Percentiles rank a stretch among this genome's conserved stretches.
Conservation (phyloP, 331 rosid genomes). For the Malus hybrid region DNA sequence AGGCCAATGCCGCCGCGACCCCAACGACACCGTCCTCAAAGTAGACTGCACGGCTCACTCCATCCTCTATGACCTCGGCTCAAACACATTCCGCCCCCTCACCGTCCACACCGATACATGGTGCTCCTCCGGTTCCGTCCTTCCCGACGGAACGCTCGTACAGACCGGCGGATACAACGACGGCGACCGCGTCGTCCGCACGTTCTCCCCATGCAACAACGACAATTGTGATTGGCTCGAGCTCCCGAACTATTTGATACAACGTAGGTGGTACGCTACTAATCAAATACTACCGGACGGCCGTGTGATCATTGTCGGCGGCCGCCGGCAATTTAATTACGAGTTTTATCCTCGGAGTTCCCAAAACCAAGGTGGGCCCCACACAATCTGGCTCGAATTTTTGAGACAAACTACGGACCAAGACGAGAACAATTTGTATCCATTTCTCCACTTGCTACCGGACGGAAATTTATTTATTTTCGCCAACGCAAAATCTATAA, state of each 20-base stretch:
- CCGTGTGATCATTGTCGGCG: slow-evolving; percentile 49
- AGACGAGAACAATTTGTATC: slow-evolving; percentile 59
- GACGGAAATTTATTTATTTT: slow-evolving; percentile 70
- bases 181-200: slow-evolving; percentile 40
- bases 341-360: slow-evolving; percentile 45
- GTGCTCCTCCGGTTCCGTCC: slow-evolving; percentile 73
- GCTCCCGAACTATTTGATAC: slow-evolving; percentile 25
- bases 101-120: slow-evolving; percentile 56
- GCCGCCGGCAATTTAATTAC: slow-evolving; percentile 60
- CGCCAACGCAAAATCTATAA: slow-evolving; percentile 49
- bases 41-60: slow-evolving; percentile 77
- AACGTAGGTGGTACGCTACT: slow-evolving; percentile 68
- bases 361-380: background rate
- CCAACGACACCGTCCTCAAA: slow-evolving; percentile 24
- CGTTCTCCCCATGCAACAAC: slow-evolving; percentile 48
- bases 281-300: slow-evolving; percentile 64
- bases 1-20: slow-evolving; percentile 41
- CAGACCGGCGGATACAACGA: slow-evolving; percentile 74
- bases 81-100: slow-evolving; percentile 48
- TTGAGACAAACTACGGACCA: slow-evolving; percentile 40
- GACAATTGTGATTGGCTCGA: slow-evolving; percentile 64
- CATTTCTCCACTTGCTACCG: slow-evolving; percentile 64
- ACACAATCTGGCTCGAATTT: slow-evolving; percentile 17
- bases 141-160: slow-evolving; percentile 62
- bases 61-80: slow-evolving; percentile 30